These are phyloP conservation scores for Ophiosphaerella herpotricha DNA, from an alignment of 2,329 filamentous ascomycete genomes.

Conservation along the genomic window DNA sequence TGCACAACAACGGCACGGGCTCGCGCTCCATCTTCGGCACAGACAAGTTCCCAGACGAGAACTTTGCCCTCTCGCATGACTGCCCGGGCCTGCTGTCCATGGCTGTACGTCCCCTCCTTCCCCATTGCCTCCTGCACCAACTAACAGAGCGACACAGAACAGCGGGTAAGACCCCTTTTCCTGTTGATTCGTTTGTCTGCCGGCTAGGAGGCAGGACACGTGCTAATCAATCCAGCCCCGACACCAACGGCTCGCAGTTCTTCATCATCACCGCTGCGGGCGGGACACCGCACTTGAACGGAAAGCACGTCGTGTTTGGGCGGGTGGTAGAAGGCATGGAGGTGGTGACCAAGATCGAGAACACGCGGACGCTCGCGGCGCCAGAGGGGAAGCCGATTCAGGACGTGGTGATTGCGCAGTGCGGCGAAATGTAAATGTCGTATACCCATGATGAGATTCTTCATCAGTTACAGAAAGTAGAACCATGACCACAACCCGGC, in stretches of 20 bases:
- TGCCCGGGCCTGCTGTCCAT: constrained; percentile 83
- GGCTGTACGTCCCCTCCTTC: constrained; percentile 69
- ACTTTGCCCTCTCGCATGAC: constrained; percentile 80
- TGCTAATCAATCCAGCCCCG: constrained; percentile 75
- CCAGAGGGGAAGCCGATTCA: constrained; percentile 79
- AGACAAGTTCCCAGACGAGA: constrained; percentile 86
- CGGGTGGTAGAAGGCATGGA: constrained; percentile 89
- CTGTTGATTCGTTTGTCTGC: background rate
- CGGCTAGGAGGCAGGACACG: background rate
- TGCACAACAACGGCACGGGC: constrained; percentile 90
- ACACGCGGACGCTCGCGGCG: constrained; percentile 69
- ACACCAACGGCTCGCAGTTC: constrained; percentile 95
- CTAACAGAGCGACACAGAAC: constrained; percentile 11
- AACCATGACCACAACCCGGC: no score
- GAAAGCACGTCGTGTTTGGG: constrained; percentile 95
- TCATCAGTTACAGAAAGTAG: no score
- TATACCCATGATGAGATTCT: no score
- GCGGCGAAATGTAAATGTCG: constrained; percentile 80
- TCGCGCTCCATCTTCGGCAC: constrained; percentile 86
- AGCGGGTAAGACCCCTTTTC: constrained; percentile 6
- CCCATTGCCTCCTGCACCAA: background rate
- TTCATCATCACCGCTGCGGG: constrained; percentile 82
- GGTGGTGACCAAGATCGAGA: constrained; percentile 89
- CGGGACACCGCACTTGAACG: constrained; percentile 83
- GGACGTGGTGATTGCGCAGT: constrained; percentile 83